Evolutionary conservation across 1,139 yeast genomes (phyloP), one percentile per base, ranked within the genome.

Genomic region (Scheffersomyces segobiensis): DNA sequence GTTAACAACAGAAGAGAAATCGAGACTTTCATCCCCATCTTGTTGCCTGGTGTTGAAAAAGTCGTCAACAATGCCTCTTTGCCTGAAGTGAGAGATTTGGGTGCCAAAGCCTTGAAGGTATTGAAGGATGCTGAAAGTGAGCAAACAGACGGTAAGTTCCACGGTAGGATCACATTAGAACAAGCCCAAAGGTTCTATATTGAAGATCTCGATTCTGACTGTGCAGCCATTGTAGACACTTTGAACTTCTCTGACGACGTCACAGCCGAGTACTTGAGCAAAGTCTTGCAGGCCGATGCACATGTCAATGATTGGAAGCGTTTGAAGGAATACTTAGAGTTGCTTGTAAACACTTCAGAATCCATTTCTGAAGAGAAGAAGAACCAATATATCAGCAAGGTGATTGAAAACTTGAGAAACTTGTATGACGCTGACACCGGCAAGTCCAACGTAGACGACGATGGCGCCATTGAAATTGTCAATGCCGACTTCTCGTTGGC

Each of bases 61-160:
- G 98, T 95, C 53, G 87, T 88, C 56, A 86, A 91, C 59, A 90
- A 95, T 58, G 98, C 98, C 49, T 89, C 98, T 10, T 83, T 91
- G 70, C 99, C 99, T 49, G 99, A 95, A 76, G 98, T 95, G 56
- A 89, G 99, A 83, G 96, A 90, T 65, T 82, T 95, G 69, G 98
- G 98, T 49, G 83, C 82, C 52, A 95, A 92, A 76, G 98, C 99
- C 2, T 80, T 89, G 60, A 73, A 78, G 42, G 98, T 93, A 50
- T 81, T 95, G 69, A 85, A 87, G 69, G 96, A 89, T 61, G 98
- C 97, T 62, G 91, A 89, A 66, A 82, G 79, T 61, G 88, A 84
- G 67, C 84, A 83, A 56, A 73, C 82, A 52, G 90, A 87, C 66
- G 91, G 91, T 61, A 82, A 83, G 64, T 89, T 89, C 80, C 93